Conservation (phyloP, 345 rosid species). For the Gossypium turneri region DNA sequence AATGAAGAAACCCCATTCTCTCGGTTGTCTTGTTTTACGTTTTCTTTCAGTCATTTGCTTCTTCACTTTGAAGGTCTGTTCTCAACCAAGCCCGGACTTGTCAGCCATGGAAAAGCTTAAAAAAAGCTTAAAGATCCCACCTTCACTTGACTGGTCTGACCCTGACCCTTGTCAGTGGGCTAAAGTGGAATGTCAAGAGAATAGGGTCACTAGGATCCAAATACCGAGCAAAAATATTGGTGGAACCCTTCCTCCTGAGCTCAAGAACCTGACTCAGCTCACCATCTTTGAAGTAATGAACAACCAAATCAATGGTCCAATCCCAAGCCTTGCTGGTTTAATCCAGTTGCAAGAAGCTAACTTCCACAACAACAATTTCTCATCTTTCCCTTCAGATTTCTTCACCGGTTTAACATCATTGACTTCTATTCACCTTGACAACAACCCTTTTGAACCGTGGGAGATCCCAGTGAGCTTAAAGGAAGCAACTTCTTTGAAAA, state of each 20-base stretch:
- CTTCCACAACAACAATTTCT: slow-evolving; percentile 43
- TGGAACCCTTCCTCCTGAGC: slow-evolving; percentile 52
- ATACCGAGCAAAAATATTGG: slow-evolving; percentile 36
- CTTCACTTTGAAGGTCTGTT: slow-evolving; percentile 1
- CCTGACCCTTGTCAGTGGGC: slow-evolving; percentile 67
- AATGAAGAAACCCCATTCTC: slow-evolving; percentile 29
- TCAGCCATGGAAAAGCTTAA: slow-evolving; percentile 31
- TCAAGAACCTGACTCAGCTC: slow-evolving; percentile 42
- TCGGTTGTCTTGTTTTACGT: slow-evolving; percentile 29
- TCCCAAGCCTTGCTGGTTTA: slow-evolving; percentile 60
- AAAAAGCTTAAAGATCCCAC: slow-evolving; percentile 32
- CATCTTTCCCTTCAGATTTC: slow-evolving; percentile 51
- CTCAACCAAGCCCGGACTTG: slow-evolving; percentile 27
- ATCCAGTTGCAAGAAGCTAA: slow-evolving; percentile 30
- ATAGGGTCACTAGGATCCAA: slow-evolving; percentile 53
- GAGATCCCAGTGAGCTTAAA: slow-evolving; percentile 43
- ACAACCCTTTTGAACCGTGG: slow-evolving; percentile 51
- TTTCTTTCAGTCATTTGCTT: slow-evolving; percentile 17
- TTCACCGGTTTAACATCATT: slow-evolving; percentile 50
- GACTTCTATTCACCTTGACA: slow-evolving; percentile 31
- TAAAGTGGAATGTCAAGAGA: slow-evolving; percentile 32
- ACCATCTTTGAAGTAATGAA: slow-evolving; percentile 41
- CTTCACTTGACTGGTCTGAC: slow-evolving; percentile 50
- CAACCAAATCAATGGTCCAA: slow-evolving; percentile 43
- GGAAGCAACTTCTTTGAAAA: slow-evolving; percentile 38